These are phyloP conservation scores for Candida odintsovae DNA, from an alignment of 805 yeast species.

Conservation along the genomic window DNA sequence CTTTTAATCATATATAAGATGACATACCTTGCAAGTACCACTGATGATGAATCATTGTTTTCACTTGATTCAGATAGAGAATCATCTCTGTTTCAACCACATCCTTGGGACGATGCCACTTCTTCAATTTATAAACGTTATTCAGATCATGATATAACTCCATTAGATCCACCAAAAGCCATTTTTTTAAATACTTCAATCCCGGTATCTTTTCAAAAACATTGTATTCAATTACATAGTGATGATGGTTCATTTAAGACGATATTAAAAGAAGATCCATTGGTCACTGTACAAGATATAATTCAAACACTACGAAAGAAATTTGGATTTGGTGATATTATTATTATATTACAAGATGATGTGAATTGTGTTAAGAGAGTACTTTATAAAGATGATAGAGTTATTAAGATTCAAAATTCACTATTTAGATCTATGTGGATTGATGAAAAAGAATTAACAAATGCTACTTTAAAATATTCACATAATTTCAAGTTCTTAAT, in stretches of 20 bases:
- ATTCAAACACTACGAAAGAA: constrained; percentile 5
- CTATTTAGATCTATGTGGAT: constrained; percentile 14
- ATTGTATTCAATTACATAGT: constrained; percentile 2
- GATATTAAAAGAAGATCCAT: constrained; percentile 6
- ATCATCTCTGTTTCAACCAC: not conserved
- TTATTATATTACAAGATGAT: constrained; percentile 6
- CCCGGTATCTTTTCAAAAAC: constrained; percentile 3
- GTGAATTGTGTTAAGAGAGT: constrained; percentile 4
- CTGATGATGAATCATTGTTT: not conserved
- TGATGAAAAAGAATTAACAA: constrained; percentile 11
- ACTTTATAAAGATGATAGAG: constrained; percentile 9
- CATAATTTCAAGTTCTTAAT: constrained; percentile 14
- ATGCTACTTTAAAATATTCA: constrained; percentile 9
- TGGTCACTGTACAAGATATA: constrained; percentile 9
- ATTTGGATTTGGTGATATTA: constrained; percentile 7
- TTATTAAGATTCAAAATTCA: constrained; percentile 12
- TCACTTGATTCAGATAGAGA: not conserved
- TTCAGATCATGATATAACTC: not conserved
- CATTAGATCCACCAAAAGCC: constrained; percentile 1
- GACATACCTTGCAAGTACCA: not conserved
- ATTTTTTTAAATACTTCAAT: constrained; percentile 4
- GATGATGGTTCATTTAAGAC: constrained; percentile 4
- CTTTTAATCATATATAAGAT: not conserved
- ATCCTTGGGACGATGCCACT: not conserved
- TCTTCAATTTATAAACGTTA: not conserved